Conservation (phyloP, 2,329 filamentous ascomycete genomes). For the Aspergillus bombycis region DNA sequence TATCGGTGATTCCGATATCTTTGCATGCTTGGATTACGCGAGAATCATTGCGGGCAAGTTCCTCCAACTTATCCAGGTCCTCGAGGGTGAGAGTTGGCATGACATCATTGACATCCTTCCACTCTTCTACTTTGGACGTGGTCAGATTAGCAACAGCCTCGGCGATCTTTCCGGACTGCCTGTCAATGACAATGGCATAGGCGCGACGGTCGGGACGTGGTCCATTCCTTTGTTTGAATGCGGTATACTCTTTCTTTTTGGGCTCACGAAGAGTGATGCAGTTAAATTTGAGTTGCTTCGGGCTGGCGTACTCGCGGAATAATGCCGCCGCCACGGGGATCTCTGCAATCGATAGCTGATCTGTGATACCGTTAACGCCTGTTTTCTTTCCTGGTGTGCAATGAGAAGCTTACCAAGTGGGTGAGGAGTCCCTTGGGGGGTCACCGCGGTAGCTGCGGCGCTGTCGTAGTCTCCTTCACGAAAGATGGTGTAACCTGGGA, state of each 20-base stretch:
- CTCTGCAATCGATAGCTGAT: background rate
- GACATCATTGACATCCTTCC: background rate
- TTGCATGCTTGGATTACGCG: slow-evolving; percentile 38
- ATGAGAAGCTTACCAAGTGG: background rate
- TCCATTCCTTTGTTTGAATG: slow-evolving; percentile 37
- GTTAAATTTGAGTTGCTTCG: slow-evolving; percentile 36
- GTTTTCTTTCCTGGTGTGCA: accelerated
- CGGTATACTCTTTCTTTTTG: slow-evolving; percentile 39
- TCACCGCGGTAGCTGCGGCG: background rate
- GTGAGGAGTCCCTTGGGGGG: background rate
- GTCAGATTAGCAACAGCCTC: background rate
- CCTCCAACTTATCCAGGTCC: background rate
- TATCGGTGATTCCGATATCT: slow-evolving; percentile 40
- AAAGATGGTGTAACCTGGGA: background rate
- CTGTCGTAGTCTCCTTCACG: background rate
- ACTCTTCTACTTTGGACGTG: background rate
- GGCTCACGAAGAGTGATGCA: slow-evolving; percentile 59
- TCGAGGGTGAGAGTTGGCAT: slow-evolving; percentile 5
- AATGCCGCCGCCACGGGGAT: background rate
- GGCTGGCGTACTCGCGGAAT: background rate
- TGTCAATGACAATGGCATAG: slow-evolving; percentile 54
- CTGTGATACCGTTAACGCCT: background rate
- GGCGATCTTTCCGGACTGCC: slow-evolving; percentile 9
- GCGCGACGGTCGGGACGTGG: slow-evolving; percentile 39
- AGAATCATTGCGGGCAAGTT: slow-evolving; percentile 36